Conservation (phyloP, 306 rosid species). For the Hippophae rhamnoides region DNA sequence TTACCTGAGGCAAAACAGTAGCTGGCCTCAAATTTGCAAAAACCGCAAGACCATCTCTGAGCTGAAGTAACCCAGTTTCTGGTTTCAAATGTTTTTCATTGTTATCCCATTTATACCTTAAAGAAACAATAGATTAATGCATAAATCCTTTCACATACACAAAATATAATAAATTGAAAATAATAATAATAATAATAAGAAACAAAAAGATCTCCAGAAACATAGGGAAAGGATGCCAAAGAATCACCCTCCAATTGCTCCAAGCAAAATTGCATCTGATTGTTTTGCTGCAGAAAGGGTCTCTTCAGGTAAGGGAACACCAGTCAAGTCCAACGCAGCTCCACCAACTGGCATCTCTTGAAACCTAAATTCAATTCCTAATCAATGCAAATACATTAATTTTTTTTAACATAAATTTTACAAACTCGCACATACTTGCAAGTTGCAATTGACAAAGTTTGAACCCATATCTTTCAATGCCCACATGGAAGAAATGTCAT, state of each 20-base stretch:
- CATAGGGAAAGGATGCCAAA: background rate
- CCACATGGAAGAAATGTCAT: too few species aligned
- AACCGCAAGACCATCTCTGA: conserved; percentile 58
- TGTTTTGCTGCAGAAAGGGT: conserved; percentile 57
- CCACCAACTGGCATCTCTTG: conserved; percentile 77
- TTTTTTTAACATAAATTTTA: too few species aligned
- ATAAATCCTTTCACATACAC: background rate
- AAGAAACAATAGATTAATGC: background rate
- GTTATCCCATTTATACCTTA: conserved; percentile 75
- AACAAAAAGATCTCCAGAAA: background rate
- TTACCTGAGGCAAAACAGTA: conserved; percentile 66
- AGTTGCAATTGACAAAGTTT: too few species aligned
- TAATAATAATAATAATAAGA: background rate
- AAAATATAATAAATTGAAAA: background rate
- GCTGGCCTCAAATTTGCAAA: conserved; percentile 87
- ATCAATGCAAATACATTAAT: background rate
- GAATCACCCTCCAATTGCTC: conserved; percentile 81
- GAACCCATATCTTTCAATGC: too few species aligned
- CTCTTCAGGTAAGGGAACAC: conserved; percentile 77
- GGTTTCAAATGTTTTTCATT: conserved; percentile 77
- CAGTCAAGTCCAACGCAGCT: conserved; percentile 76
- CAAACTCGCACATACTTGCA: too few species aligned
- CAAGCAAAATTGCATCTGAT: conserved; percentile 83
- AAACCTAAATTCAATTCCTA: conserved; percentile 60
- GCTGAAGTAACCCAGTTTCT: conserved; percentile 77